Base-by-base conservation (phyloP, 1,284 basidiomycete species). In the Naganishia albida region DNA sequence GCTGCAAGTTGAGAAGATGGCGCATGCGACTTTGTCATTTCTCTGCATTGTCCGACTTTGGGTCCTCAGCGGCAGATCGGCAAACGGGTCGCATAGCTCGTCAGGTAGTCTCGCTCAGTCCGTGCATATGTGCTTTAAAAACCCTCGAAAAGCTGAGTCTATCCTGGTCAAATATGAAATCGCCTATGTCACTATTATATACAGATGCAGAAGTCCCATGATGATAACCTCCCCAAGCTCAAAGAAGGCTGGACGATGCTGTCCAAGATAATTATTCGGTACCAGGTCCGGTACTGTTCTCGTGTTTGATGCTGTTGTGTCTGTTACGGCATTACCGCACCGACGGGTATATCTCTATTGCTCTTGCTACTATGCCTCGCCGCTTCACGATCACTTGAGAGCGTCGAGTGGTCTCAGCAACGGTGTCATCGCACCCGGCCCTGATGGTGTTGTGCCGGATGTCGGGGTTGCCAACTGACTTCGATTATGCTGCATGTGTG, bases 401-500 rank as follows among this genome's bases (percentile, higher is more conserved):
- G 2, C 40, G 20, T 60, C 57, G 34, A 25, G 6, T 13, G 57
- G 57, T 20, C 39, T 42, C 6, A 60, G 34, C 46, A 50, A 34
- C 3, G 57, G 57, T 15, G 57, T 60, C 57, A 60, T 60, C 20
- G 57, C 46, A 3, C 57, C 57, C 7, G 57, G 57, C 40, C 57
- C 57, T 7, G 57, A 60, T 34, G 57, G 57, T 30, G 57, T 50
- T 16, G 26, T 39, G 8, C 57, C 57, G 16, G 57, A 60, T 26
- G 57, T 60, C 46, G 57, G 57, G 2, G 57, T 60, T 10, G 57
- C 57, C 20, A 60, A 23, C 26, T 60, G 57, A 60, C 57, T 59
- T 68, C 78, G 70, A 64, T 80, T 78, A 66, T 77, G 78, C 69
- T 77, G 77, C 81, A 95, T 85, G 76, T 95, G 91, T 28, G 92